Percentiles rank a stretch among this genome's conserved stretches.
Evolutionary conservation across 352 stramenopile genomes (phyloP).

Genomic region (Lagenidium sp.): DNA sequence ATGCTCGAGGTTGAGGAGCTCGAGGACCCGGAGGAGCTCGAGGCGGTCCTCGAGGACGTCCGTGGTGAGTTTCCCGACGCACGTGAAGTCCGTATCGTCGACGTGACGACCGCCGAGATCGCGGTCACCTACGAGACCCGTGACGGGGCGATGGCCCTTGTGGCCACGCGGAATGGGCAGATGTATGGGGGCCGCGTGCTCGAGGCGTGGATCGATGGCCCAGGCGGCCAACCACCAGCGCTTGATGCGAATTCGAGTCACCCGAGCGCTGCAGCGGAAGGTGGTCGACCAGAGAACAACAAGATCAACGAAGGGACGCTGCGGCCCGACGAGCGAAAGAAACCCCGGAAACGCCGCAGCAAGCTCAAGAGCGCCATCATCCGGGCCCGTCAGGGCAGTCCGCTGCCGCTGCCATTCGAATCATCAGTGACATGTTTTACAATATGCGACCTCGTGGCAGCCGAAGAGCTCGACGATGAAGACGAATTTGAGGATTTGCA

Average conservation of each 20-base stretch:
- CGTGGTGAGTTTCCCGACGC: constrained; percentile 1
- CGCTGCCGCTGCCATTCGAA: neutral
- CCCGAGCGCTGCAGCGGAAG: too few relatives aligned
- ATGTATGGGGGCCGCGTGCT: too few relatives aligned
- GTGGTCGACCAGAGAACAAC: too few relatives aligned
- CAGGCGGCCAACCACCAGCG: too few relatives aligned
- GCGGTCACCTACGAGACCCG: too few relatives aligned
- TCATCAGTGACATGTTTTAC: neutral
- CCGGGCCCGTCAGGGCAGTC: neutral
- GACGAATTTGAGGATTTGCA: neutral
- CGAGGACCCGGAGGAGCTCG: constrained; percentile 23
- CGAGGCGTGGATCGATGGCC: too few relatives aligned
- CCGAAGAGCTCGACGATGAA: neutral
- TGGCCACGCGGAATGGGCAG: too few relatives aligned
- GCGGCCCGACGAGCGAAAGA: neutral
- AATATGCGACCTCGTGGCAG: neutral
- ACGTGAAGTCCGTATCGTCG: neutral
- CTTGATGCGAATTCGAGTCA: too few relatives aligned
- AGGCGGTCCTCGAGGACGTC: constrained; percentile 11
- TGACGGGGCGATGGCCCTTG: too few relatives aligned
- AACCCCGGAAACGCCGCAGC: neutral
- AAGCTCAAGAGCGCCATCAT: neutral
- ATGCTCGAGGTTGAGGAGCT: constrained; percentile 22
- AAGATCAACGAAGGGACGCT: too few relatives aligned
- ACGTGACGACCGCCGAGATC: too few relatives aligned